phyloP scores from a whole-genome alignment of 2,329 filamentous ascomycete genomes.

The Fusarium solani-melongenae region DNA sequence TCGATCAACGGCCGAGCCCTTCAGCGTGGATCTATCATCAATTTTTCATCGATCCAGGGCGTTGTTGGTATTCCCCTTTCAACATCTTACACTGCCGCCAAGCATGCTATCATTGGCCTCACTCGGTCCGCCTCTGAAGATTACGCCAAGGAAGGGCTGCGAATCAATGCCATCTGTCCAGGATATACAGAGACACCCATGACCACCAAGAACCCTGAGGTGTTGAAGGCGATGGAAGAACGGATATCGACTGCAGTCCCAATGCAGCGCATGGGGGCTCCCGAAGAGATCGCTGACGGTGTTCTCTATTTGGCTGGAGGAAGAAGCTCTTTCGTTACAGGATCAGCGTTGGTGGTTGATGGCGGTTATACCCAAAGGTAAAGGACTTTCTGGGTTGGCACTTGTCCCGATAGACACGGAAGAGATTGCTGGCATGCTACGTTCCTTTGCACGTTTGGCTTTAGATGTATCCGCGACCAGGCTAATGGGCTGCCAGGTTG shows the following conservation, averaged over 20 bases:
- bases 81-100: slow-evolving; percentile 32
- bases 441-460: neutral
- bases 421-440: neutral
- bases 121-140: slow-evolving; percentile 53
- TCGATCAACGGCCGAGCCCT: slow-evolving; percentile 43
- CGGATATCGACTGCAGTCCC: slow-evolving; percentile 37
- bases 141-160: slow-evolving; percentile 53
- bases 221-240: slow-evolving; percentile 43
- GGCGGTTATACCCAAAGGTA: slow-evolving; percentile 33
- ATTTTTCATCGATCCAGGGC: slow-evolving; percentile 34
- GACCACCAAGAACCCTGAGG: slow-evolving; percentile 42
- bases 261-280: slow-evolving; percentile 42
- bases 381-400: neutral
- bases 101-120: slow-evolving; percentile 33
- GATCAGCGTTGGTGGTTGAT: slow-evolving; percentile 31
- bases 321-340: slow-evolving; percentile 37
- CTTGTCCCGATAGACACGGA: neutral
- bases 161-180: slow-evolving; percentile 51
- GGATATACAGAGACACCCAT: slow-evolving; percentile 47
- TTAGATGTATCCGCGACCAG: neutral
- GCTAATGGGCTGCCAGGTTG: neutral
- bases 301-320: slow-evolving; percentile 42
- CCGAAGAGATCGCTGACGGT: slow-evolving; percentile 45
- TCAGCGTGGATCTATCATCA: slow-evolving; percentile 32
- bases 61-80: slow-evolving; percentile 28